Base-by-base conservation (phyloP, 1,284 basidiomycete genomes). In the Thelephora terrestris region DNA sequence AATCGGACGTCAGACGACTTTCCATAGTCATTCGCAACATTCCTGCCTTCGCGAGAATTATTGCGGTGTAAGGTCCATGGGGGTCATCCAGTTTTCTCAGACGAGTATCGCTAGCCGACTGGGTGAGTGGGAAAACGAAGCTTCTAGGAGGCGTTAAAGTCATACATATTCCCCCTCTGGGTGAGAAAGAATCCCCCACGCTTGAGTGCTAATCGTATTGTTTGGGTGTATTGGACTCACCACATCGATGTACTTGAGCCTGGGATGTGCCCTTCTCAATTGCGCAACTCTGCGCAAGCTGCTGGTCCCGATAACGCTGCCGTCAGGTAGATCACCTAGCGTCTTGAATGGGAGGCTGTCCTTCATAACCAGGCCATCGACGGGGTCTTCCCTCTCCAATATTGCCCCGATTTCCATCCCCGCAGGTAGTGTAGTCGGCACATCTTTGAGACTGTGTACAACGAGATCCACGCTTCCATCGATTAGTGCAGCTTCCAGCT, bases 1-100 rank as follows among this genome's bases (percentile, higher is more conserved):
- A 67, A 60, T 91, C 83, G 35, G 79, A 67, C 1, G 92, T 91
- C 57, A 93, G 81, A 49, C 95, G 85, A 58, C 81, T 64, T n/a
- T 72, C 75, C 69, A 86, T 75, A 38, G 80, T 82, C 34, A 93
- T 68, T 23, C 95, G 89, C n/a, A 89, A 75, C 48, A 99, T 75
- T 16, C 96, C 96, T 3, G 95, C 91, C 57, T 89, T 89, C 18
- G 96, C 96, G 52, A 99, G 87, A 63, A 99, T 84, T 52, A 99
- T 73, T 1, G 92, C 95, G 24, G 86, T 76, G 65, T 86, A 98
- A 17, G 84, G 85, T n/a, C 87, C 81, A 47, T 79, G 74, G 7
- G 83, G 78, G 3, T 82, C 84, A 64, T 99, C 96, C 43, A 99
- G 81, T 69, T 99, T 99, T 45, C 77, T 75, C 14, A 98, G 67